These are phyloP conservation scores for Pythium biforme DNA, from an alignment of 352 stramenopile genomes.

Conservation along the genomic window DNA sequence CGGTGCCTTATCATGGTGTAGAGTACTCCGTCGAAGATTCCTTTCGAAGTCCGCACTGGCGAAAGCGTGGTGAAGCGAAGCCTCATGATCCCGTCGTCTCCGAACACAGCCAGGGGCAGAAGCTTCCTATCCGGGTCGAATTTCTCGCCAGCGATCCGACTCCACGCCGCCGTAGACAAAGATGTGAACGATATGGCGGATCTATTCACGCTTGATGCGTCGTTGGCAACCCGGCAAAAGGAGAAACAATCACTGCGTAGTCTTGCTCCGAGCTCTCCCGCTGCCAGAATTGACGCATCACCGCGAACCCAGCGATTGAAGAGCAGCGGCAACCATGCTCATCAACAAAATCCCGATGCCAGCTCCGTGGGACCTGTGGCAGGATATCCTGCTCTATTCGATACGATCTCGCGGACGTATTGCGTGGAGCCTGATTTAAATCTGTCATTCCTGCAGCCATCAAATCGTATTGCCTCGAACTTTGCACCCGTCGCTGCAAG, in stretches of 20 bases:
- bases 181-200: not conserved
- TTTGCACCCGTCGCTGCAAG: constrained; percentile 45
- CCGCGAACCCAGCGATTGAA: constrained; percentile 34
- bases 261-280: not conserved
- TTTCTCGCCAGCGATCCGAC: constrained; percentile 18
- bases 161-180: constrained; percentile 7
- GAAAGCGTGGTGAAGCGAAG: constrained; percentile 56
- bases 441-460: constrained; percentile 49
- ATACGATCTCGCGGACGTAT: constrained; percentile 59
- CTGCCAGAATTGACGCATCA: constrained; percentile 5
- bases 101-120: not conserved
- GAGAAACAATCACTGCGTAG: not conserved
- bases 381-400: constrained; percentile 46
- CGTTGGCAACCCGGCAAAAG: not conserved
- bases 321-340: not conserved
- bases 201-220: constrained; percentile 16
- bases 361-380: not conserved
- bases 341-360: not conserved
- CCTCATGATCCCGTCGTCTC: constrained; percentile 21
- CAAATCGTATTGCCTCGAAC: constrained; percentile 76
- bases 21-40: constrained; percentile 18
- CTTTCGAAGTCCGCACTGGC: constrained; percentile 51
- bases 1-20: not conserved
- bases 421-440: constrained; percentile 74
- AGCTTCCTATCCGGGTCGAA: constrained; percentile 8